A percentile compares a stretch with the other conserved stretches of the same genome.
phyloP scores from a whole-genome alignment of 2,329 filamentous ascomycete genomes.

The Sporothrix schenckii region DNA sequence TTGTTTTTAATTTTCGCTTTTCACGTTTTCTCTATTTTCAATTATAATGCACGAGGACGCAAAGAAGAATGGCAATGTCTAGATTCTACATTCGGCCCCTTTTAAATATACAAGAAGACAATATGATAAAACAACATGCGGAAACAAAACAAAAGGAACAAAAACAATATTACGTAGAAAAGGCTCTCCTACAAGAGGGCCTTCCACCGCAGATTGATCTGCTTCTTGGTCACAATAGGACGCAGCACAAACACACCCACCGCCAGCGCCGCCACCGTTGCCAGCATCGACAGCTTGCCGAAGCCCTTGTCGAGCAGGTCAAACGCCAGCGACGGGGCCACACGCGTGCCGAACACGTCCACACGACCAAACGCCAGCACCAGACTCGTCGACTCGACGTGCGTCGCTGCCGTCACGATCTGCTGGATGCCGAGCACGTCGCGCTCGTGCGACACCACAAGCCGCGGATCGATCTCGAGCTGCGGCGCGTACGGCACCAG shows the following conservation, averaged over 20 bases:
- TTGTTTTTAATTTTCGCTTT: background rate
- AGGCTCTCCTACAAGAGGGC: slow-evolving; percentile 40
- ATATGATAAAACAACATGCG: background rate
- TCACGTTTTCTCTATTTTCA: background rate
- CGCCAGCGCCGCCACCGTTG: slow-evolving; percentile 79
- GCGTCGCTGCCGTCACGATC: slow-evolving; percentile 73
- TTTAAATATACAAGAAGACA: background rate
- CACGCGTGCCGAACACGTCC: slow-evolving; percentile 84
- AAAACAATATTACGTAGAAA: slow-evolving; percentile 3
- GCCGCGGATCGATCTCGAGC: slow-evolving; percentile 81
- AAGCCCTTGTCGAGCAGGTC: slow-evolving; percentile 93
- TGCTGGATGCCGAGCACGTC: slow-evolving; percentile 61
- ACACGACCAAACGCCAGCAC: slow-evolving; percentile 79
- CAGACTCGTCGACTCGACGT: slow-evolving; percentile 89
- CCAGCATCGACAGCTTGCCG: slow-evolving; percentile 81
- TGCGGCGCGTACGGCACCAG: slow-evolving; percentile 73
- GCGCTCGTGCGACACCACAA: slow-evolving; percentile 62
- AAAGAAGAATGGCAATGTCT: background rate
- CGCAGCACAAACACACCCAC: slow-evolving; percentile 76
- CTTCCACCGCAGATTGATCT: slow-evolving; percentile 68
- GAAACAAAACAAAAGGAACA: background rate
- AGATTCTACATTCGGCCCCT: background rate
- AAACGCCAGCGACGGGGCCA: slow-evolving; percentile 86
- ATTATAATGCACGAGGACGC: background rate
- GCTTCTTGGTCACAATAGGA: slow-evolving; percentile 76